phyloP scores from a whole-genome alignment of 2,329 filamentous ascomycete species.

The Aspergillus candidus region DNA sequence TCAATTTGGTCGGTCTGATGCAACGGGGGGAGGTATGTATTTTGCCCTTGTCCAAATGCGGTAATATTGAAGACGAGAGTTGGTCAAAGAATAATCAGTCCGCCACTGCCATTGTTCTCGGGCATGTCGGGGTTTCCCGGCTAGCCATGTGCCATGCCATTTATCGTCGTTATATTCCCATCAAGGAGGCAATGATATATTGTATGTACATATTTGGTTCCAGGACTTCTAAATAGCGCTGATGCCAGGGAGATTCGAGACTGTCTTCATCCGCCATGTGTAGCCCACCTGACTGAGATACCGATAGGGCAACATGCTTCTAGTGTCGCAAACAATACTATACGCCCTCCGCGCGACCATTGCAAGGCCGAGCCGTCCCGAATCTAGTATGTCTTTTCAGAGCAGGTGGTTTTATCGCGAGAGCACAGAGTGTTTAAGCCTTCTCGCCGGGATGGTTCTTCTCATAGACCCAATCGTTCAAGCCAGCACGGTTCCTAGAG shows the following conservation, averaged over 20 bases:
- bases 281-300: no score
- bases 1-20: no score
- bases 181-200: background rate
- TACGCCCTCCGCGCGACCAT: no score
- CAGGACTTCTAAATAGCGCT: no score
- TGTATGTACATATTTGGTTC: no score
- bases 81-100: constrained; percentile 15
- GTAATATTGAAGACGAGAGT: constrained; percentile 18
- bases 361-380: background rate
- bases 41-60: constrained; percentile 8
- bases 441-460: constrained; percentile 60
- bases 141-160: constrained; percentile 3
- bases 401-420: no score
- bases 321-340: no score
- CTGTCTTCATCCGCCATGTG: no score
- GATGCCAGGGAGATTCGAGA: no score
- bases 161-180: constrained; percentile 8
- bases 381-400: background rate
- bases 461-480: constrained; percentile 98
- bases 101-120: constrained; percentile 18
- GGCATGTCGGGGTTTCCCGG: background rate
- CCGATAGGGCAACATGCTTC: no score
- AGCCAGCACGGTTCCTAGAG: constrained; percentile 67
- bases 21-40: no score
- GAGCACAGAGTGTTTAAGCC: constrained; percentile 17